phyloP scores from a whole-genome alignment of 192 early-diverging fungal genomes.

The Podila horticola region DNA sequence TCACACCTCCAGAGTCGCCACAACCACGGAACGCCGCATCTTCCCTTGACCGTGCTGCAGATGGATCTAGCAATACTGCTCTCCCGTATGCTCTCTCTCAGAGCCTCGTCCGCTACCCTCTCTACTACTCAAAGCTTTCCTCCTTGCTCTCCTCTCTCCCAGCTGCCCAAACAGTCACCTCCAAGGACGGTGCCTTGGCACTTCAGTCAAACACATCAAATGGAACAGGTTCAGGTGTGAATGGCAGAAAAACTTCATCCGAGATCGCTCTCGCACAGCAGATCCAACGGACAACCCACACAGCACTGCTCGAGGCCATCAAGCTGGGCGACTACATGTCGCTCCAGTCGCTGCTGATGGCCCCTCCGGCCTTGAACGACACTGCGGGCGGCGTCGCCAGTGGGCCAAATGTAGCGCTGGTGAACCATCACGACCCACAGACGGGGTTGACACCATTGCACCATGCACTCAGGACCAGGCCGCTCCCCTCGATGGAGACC shows the following conservation, averaged over 20 bases:
- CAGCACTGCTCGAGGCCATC: conserved; percentile 66
- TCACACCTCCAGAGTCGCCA: conserved; percentile 44
- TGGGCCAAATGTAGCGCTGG: conserved; percentile 29
- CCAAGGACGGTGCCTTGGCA: conserved; percentile 13
- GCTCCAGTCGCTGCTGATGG: conserved; percentile 59
- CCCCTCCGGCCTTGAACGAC: conserved; percentile 41
- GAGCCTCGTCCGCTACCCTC: conserved; percentile 53
- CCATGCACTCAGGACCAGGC: conserved; percentile 65
- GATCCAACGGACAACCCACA: conserved; percentile 53
- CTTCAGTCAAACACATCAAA: conserved; percentile 8
- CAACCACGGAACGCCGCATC: conserved; percentile 20
- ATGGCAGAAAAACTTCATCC: conserved; percentile 10
- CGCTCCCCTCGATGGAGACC: conserved; percentile 63
- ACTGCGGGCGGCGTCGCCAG: conserved; percentile 1
- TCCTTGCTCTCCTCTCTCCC: conserved; percentile 55
- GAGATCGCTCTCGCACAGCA: conserved; percentile 22
- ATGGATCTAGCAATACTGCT: conserved; percentile 37
- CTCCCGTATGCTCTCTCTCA: conserved; percentile 34
- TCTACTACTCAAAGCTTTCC: conserved; percentile 59
- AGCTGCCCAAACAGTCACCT: conserved; percentile 13
- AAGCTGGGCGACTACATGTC: conserved; percentile 64
- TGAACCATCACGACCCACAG: conserved; percentile 61
- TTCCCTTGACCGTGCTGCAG: conserved; percentile 28
- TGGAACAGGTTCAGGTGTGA: not conserved
- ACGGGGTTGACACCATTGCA: conserved; percentile 71